phyloP scores from a whole-genome alignment of 2,329 filamentous ascomycete species.

The Cercospora brassicicola region DNA sequence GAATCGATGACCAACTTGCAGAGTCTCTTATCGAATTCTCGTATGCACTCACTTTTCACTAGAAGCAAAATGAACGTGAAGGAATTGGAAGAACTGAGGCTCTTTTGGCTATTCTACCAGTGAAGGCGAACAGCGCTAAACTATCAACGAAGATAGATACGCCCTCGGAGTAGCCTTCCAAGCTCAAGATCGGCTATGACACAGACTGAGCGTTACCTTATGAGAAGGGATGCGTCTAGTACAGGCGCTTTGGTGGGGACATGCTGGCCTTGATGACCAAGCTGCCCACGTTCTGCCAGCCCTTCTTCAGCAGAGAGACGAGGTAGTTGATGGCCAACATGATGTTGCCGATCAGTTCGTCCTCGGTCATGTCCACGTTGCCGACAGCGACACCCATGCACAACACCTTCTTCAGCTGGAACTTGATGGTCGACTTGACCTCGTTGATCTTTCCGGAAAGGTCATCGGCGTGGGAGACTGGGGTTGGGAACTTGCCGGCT shows the following conservation, averaged over 20 bases:
- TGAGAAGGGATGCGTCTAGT: conserved; percentile 60
- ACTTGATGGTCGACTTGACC: conserved; percentile 99
- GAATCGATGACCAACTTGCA: not conserved
- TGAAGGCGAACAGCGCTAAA: conserved; percentile 35
- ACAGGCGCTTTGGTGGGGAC: conserved; percentile 96
- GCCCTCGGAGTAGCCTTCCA: conserved; percentile 33
- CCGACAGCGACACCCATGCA: conserved; percentile 99
- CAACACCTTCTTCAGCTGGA: conserved; percentile 99
- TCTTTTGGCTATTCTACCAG: conserved; percentile 36
- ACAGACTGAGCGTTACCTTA: conserved; percentile 1
- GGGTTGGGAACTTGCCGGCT: conserved; percentile 99
- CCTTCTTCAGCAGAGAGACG: conserved; percentile 99
- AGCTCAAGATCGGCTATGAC: not conserved
- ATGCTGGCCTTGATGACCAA: conserved; percentile 99
- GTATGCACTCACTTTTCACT: not conserved
- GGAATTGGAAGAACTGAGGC: conserved; percentile 33
- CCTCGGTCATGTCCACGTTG: conserved; percentile 95
- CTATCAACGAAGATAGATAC: conserved; percentile 26
- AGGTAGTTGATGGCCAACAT: conserved; percentile 99
- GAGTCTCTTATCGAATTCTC: not conserved
- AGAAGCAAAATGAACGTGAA: not conserved
- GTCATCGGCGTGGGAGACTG: conserved; percentile 95
- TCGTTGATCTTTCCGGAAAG: conserved; percentile 94
- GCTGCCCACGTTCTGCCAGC: conserved; percentile 99
- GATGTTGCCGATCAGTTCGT: conserved; percentile 96